Base-by-base conservation (phyloP, 768 basidiomycete genomes). In the Amyloporia xantha region DNA sequence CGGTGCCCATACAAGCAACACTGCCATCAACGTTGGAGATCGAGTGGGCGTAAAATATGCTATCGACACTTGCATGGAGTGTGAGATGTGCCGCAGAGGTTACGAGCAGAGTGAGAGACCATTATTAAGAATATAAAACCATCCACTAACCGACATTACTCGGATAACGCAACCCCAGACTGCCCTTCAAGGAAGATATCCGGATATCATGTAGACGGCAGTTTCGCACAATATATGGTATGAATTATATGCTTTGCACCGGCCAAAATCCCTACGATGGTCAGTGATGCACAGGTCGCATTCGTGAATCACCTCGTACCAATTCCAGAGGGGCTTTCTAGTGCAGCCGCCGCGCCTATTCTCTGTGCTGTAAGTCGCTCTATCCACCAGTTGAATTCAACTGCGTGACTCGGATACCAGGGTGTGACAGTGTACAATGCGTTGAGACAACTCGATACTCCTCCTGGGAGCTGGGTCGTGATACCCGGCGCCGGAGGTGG, bases 381-480 rank as follows among this genome's bases (percentile, higher is more conserved):
- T n/a, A 26, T 47, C 21, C 13, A 21, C 21, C 39, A 21, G n/a
- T 21, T 33, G 30, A 5, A 33, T 12, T 5, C 6, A 28, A 39
- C 27, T 15, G 11, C 42, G 15, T 10, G 24, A 21, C 28, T 7
- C 28, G 44, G 15, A 1, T 4, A 3, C 7, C 21, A 83, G 81
- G 86, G 85, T 37, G 71, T 92, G 5, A 91, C 90, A 1, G 85
- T 86, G 1, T 92, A 88, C 57, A 81, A 84, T 49, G 90, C 86
- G 0, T 65, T 92, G 52, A 91, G 89, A 62, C 11, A 91, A 62
- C 30, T 82, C 59, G 67, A 76, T 44, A 75, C 78, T 4, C 70
- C 63, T 17, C 71, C 78, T 1, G 84, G 86, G 20, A 77, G 92
- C 43, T 86, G 78, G 78, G 66, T 87, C 46, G 82, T 80, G n/a